Evolutionary conservation across 208 protist genomes (phyloP), one percentile per base, ranked within the genome.

Genomic region (Polymyxa betae): DNA sequence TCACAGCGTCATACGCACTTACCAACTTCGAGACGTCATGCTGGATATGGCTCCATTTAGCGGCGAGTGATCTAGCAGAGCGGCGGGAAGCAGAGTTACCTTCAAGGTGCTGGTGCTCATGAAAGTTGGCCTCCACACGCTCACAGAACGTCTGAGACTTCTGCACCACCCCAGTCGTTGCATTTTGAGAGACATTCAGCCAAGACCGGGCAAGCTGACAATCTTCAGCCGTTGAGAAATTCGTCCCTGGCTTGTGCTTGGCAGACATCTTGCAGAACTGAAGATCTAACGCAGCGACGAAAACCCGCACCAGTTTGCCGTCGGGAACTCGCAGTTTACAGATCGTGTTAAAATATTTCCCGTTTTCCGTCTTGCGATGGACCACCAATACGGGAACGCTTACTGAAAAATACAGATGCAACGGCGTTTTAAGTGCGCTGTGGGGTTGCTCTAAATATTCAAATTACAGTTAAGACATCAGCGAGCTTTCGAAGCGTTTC

Each of bases 1-100:
- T 66, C 20, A 66, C 54, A 29, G 54, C 16, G 16, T 16, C 54
- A 66, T 66, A 66, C 20, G 20, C 29, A 29, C 54, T 29, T 32
- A 66, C 54, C 20, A 66, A 66, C 54, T 66, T 66, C 20, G 54
- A 66, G 54, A 66, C 54, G 54, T 66, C 54, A 66, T 29, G 54
- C 54, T 66, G 54, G 29, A 66, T 29, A 29, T 16, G 16, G 16
- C 54, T 29, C 54, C 54, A 66, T 66, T 66, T 66, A 16, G 54
- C 29, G 20, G 16, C 20, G 20, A 66, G 54, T 29, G 54, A 66
- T 29, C 54, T 16, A 32, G 54, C 54, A 16, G 54, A 32, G 20
- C 54, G 54, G 20, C 20, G 20, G 20, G 54, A 66, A 16, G 54
- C 29, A 29, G 54, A 32, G 54, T 66, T 66, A 29, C 29, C 29